Evolutionary conservation across 805 yeast species (phyloP).

Genomic region (Candida xyloterini): DNA sequence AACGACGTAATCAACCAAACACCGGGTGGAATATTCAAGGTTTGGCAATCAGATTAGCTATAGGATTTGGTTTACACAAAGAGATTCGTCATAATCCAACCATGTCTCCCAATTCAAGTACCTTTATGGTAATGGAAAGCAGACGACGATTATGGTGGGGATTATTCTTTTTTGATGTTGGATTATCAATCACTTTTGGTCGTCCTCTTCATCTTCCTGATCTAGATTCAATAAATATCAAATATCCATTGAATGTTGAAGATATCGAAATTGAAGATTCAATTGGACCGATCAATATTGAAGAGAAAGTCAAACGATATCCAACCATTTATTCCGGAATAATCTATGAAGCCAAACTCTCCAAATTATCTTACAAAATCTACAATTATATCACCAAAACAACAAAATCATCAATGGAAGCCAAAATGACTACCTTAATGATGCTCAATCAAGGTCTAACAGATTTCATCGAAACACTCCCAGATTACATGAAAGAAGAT

Average conservation of each 20-base stretch:
- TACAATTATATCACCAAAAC: conserved; percentile 35
- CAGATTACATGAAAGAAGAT: conserved; percentile 38
- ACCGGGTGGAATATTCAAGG: conserved; percentile 60
- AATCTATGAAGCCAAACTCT: conserved; percentile 44
- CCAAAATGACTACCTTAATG: conserved; percentile 2
- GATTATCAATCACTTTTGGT: conserved; percentile 54
- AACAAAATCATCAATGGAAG: background rate
- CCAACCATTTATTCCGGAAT: conserved; percentile 51
- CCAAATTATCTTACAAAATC: conserved; percentile 38
- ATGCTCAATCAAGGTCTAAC: conserved; percentile 37
- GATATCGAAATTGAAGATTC: conserved; percentile 31
- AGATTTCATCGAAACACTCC: conserved; percentile 36
- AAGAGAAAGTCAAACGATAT: conserved; percentile 18
- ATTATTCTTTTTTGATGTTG: conserved; percentile 50
- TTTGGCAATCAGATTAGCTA: conserved; percentile 55
- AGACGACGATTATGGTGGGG: conserved; percentile 62
- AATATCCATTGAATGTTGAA: conserved; percentile 41
- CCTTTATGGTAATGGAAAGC: conserved; percentile 36
- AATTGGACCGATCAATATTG: conserved; percentile 2
- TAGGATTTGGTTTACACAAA: conserved; percentile 52
- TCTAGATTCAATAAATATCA: conserved; percentile 39
- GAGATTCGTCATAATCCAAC: conserved; percentile 36
- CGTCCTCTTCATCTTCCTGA: conserved; percentile 49
- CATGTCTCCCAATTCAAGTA: conserved; percentile 1
- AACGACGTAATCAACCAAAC: conserved; percentile 54